Base-by-base conservation (phyloP, 192 early-diverging fungal species). In the Bifiguratus adelaidae region DNA sequence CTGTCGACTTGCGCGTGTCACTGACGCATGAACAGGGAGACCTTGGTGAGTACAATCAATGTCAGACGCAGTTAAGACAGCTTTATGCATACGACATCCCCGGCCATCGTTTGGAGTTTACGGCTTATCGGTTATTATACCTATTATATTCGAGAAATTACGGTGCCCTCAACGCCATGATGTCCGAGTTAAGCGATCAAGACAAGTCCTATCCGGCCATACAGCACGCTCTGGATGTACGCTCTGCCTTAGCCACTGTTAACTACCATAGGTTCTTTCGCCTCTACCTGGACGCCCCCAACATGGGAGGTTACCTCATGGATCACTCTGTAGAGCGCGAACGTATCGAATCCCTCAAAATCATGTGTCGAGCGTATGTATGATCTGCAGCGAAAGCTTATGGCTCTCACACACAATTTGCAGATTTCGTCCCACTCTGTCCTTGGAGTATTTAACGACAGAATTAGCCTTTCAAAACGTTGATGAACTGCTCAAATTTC, bases 31-130 rank as follows among this genome's bases (percentile, higher is more conserved):
- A n/a, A n/a, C 55, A 86, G 79, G 73, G 85, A 34, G 95, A 99
- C 55, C 70, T 99, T 19, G 93, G 93, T 54, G 95, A 99, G 71
- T 99, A 83, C 67, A 99, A 99, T 52, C 93, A 95, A 55, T 97
- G 93, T 59, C 90, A 94, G 62, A 90, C 88, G 4, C 92, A 97
- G 60, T 66, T 99, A 29, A 91, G 88, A 56, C 76, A 86, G 30
- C 68, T 99, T 19, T 97, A 97, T 58, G 57, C 68, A 35, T 61
- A 76, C 37, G 74, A 78, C 24, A 59, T 89, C 18, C 56, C 70
- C 18, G 93, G 91, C 30, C 67, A 81, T 47, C 71, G 75, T 6
- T 83, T 85, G 67, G 95, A 98, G 61, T 98, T 96, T 67, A 76
- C 80, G 44, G 91, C 89, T 7, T 99, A 99, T 67, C 73, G 91